A percentile compares a stretch with the other conserved stretches of the same genome.
These are phyloP conservation scores for Boletus insuetus DNA, from an alignment of 768 basidiomycete genomes.

Conservation along the genomic window DNA sequence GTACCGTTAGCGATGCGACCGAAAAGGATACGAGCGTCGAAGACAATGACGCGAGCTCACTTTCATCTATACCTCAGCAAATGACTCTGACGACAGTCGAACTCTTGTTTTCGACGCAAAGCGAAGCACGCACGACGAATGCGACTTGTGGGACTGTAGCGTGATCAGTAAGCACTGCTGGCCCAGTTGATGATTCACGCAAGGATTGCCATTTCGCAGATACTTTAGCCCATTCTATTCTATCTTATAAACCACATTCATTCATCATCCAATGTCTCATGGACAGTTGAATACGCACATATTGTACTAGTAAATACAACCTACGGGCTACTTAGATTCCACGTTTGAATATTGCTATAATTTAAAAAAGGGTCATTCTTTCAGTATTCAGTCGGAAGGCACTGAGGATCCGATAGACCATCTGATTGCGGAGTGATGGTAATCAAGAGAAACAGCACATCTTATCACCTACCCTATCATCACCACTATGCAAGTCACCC, in stretches of 20 bases:
- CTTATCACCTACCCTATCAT: background rate
- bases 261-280: background rate
- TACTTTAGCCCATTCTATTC: too few species aligned
- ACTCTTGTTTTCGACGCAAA: background rate
- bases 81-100: slow-evolving; percentile 17
- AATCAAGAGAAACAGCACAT: background rate
- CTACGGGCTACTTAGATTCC: too few species aligned
- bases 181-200: too few species aligned
- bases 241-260: background rate
- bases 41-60: background rate
- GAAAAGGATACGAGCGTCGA: background rate
- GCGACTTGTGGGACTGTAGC: background rate
- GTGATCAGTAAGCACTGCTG: background rate
- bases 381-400: too few species aligned
- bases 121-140: background rate
- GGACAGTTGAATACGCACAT: background rate
- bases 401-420: too few species aligned
- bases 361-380: too few species aligned
- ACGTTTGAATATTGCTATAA: too few species aligned
- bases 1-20: background rate
- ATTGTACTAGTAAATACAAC: background rate
- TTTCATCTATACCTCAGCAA: background rate
- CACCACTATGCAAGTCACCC: slow-evolving; percentile 18
- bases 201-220: too few species aligned
- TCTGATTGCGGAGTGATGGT: too few species aligned